Conservation (phyloP, 352 stramenopile genomes). For the Phytophthora citrophthora region DNA sequence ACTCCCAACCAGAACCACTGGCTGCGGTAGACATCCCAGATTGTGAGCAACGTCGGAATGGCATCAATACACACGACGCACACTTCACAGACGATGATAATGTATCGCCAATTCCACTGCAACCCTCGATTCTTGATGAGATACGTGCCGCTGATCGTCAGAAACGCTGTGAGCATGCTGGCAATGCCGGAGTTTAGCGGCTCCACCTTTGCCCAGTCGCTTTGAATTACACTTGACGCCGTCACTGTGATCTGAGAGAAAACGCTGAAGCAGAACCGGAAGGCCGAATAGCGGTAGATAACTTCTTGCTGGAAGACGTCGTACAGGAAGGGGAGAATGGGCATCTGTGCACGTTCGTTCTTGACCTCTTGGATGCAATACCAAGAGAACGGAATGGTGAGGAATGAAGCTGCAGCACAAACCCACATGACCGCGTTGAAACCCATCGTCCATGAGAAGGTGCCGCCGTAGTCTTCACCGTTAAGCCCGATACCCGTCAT, state of each 20-base stretch:
- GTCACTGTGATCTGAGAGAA: constrained; percentile 53
- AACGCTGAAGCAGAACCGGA: constrained; percentile 49
- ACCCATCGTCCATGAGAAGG: constrained; percentile 54
- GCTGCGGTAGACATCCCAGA: constrained; percentile 61
- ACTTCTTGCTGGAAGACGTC: constrained; percentile 47
- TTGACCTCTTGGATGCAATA: constrained; percentile 52
- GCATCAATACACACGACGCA: constrained; percentile 48
- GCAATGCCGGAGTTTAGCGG: constrained; percentile 60
- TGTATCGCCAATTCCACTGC: constrained; percentile 58
- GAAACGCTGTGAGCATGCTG: constrained; percentile 44
- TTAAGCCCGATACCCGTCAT: constrained; percentile 55
- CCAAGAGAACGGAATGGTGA: constrained; percentile 42
- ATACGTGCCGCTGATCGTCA: constrained; percentile 41
- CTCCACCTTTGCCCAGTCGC: constrained; percentile 56
- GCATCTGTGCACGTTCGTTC: constrained; percentile 23
- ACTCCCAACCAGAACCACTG: constrained; percentile 70
- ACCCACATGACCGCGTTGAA: constrained; percentile 64
- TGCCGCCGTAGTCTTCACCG: constrained; percentile 49
- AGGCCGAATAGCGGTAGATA: constrained; percentile 53
- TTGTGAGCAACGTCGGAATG: constrained; percentile 51
- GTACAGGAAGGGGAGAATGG: constrained; percentile 42
- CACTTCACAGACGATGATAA: constrained; percentile 47
- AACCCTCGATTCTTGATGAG: constrained; percentile 49
- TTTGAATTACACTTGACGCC: constrained; percentile 48
- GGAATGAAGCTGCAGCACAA: constrained; percentile 33